Percentiles rank a stretch among this genome's conserved stretches.
phyloP scores from a whole-genome alignment of 2,329 filamentous ascomycete genomes.

The Dactylonectria estremocensis region DNA sequence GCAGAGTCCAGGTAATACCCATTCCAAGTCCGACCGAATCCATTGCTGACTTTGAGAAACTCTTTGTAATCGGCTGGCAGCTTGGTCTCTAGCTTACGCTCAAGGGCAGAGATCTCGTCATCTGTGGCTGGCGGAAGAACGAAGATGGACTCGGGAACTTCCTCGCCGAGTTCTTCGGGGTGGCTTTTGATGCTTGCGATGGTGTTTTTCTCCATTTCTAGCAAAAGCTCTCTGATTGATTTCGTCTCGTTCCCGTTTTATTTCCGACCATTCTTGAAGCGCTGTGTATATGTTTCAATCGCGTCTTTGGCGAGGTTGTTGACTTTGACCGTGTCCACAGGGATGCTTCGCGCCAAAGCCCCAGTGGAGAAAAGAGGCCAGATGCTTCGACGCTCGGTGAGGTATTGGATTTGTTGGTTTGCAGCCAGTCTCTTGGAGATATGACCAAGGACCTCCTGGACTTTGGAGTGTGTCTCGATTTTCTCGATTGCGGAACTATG shows the following conservation, averaged over 20 bases:
- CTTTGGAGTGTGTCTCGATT: constrained; percentile 22
- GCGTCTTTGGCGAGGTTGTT: constrained; percentile 20
- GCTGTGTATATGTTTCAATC: constrained; percentile 26
- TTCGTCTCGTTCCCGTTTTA: constrained; percentile 14
- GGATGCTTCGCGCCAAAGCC: constrained; percentile 30
- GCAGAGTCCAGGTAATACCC: constrained; percentile 31
- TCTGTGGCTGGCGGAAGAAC: constrained; percentile 32
- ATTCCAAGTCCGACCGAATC: constrained; percentile 42
- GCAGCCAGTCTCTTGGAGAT: constrained; percentile 23
- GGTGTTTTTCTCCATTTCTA: constrained; percentile 31
- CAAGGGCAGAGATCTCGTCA: constrained; percentile 31
- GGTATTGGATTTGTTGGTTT: neutral
- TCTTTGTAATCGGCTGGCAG: constrained; percentile 40
- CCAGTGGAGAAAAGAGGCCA: constrained; percentile 33
- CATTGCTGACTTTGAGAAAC: constrained; percentile 40
- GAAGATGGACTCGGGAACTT: constrained; percentile 35
- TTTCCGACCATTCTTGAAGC: constrained; percentile 29
- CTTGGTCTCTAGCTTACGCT: constrained; percentile 19
- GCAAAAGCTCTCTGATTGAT: constrained; percentile 30
- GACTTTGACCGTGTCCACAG: constrained; percentile 28
- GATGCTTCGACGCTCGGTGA: constrained; percentile 22
- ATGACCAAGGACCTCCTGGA: constrained; percentile 29
- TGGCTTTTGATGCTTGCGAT: constrained; percentile 6
- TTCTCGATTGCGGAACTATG: constrained; percentile 21
- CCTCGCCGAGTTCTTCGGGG: constrained; percentile 16